phyloP scores from a whole-genome alignment of 768 basidiomycete genomes.

The Galerina sulciceps region DNA sequence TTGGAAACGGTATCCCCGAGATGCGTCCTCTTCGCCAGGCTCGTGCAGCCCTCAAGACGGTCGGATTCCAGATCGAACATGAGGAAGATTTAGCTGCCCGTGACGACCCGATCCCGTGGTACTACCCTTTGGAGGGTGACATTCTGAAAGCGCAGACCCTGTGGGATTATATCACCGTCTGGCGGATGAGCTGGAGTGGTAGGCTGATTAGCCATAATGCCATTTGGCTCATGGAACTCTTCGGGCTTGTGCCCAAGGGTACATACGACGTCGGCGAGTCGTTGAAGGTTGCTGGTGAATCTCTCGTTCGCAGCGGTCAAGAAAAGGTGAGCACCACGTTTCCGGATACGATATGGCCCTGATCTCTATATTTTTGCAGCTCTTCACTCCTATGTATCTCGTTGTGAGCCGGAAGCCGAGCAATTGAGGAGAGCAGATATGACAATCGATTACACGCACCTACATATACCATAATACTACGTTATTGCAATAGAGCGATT shows the following conservation, averaged over 20 bases:
- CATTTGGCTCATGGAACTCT: constrained; percentile 74
- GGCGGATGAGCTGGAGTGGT: constrained; percentile 90
- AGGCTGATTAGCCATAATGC: constrained; percentile 82
- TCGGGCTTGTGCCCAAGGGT: constrained; percentile 88
- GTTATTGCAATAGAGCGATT: not conserved
- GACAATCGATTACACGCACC: constrained; percentile 7
- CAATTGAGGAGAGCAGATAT: constrained; percentile 31
- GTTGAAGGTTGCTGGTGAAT: constrained; percentile 78
- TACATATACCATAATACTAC: constrained; percentile 23
- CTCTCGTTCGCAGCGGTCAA: constrained; percentile 84
- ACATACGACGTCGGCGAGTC: constrained; percentile 90
- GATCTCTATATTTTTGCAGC: constrained; percentile 43
- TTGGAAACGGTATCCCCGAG: constrained; percentile 97
- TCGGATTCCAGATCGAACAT: constrained; percentile 87
- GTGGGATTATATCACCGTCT: constrained; percentile 89
- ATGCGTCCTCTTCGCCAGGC: constrained; percentile 82
- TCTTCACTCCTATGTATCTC: constrained; percentile 89
- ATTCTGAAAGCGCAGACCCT: constrained; percentile 88
- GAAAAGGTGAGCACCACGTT: constrained; percentile 60
- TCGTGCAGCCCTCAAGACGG: constrained; percentile 75
- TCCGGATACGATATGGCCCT: constrained; percentile 15
- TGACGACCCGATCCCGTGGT: constrained; percentile 82
- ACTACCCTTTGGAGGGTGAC: constrained; percentile 96
- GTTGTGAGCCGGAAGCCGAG: constrained; percentile 63
- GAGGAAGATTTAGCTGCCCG: constrained; percentile 96